Evolutionary conservation across 2,329 filamentous ascomycete genomes (phyloP), one percentile per base, ranked within the genome.

Genomic region (Penicillium sp.): DNA sequence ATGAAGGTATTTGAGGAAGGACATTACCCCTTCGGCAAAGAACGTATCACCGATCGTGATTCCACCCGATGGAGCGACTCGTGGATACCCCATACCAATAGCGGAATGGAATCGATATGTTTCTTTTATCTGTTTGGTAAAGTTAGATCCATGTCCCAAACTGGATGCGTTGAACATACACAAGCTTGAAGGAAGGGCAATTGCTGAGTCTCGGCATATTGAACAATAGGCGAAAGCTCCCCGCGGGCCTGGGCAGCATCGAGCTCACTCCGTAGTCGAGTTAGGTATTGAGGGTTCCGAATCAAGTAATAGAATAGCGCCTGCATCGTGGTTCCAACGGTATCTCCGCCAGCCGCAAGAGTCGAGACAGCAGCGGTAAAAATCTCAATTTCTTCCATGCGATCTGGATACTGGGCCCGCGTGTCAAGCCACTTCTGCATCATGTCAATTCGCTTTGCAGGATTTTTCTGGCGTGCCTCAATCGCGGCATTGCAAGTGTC

Each of bases 321-420:
- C 46, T 76, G 73, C 6, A 74, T 60, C 2, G 70, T 70, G 1
- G 71, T 67, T 43, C 69, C 71, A 9, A 74, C 70, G 1, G 75
- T 77, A 52, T 78, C 77, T 0, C 68, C 68, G 1, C 76, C 76
- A 6, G 75, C 75, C 2, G 73, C 74, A 4, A 78, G 58, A 47
- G 68, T 76, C 7, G 62, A 68, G n/a, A 72, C 66, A 2, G 72
- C 72, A 3, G 70, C 68, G 5, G 64, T 64, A 14, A 72, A 62
- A 22, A 78, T 66, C 33, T 77, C 74, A 4, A 63, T 62, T 55
- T 74, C 70, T 1, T 65, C 60, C 60, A 68, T 68, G 19, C 68
- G 58, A 52, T 77, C 73, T 0, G 74, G 73, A 56, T 73, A 64
- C 6, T 68, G 67, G 4, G 64, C 60, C 2, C 67, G 68, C 31